These are phyloP conservation scores for Cercophora scortea DNA, from an alignment of 495 filamentous ascomycete species.

Conservation along the genomic window DNA sequence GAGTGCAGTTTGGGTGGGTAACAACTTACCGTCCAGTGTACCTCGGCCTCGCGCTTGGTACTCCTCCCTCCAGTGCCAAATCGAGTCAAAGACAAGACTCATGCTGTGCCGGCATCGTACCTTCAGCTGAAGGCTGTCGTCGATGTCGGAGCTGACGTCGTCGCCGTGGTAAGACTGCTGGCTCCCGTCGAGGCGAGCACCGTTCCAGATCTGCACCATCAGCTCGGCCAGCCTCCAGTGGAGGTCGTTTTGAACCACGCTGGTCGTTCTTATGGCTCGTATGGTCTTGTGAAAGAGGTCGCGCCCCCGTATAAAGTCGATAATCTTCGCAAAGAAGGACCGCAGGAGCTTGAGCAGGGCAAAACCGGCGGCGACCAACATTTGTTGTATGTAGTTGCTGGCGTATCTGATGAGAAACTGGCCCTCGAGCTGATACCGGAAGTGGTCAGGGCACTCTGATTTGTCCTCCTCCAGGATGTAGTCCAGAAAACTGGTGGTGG, in stretches of 20 bases:
- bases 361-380: conserved; percentile 83
- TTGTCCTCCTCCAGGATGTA: conserved; percentile 51
- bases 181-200: conserved; percentile 49
- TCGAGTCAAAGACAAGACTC: conserved; percentile 85
- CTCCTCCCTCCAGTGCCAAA: conserved; percentile 90
- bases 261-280: conserved; percentile 65
- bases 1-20: neutral
- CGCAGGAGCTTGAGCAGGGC: conserved; percentile 78
- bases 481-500: conserved; percentile 69
- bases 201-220: conserved; percentile 86
- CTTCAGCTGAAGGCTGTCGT: conserved; percentile 74
- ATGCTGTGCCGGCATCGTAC: conserved; percentile 88
- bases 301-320: conserved; percentile 69
- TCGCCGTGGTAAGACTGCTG: conserved; percentile 30
- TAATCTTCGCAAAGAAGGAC: conserved; percentile 67
- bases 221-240: conserved; percentile 81
- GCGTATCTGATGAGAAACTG: conserved; percentile 56
- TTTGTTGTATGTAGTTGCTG: conserved; percentile 85
- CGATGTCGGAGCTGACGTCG: conserved; percentile 34
- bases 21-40: conserved; percentile 65
- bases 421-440: conserved; percentile 23
- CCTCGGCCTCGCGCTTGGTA: conserved; percentile 68
- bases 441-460: conserved; percentile 9
- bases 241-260: conserved; percentile 76
- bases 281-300: conserved; percentile 70